Conservation (phyloP, 306 rosid genomes). For the Begonia fuchsioides region DNA sequence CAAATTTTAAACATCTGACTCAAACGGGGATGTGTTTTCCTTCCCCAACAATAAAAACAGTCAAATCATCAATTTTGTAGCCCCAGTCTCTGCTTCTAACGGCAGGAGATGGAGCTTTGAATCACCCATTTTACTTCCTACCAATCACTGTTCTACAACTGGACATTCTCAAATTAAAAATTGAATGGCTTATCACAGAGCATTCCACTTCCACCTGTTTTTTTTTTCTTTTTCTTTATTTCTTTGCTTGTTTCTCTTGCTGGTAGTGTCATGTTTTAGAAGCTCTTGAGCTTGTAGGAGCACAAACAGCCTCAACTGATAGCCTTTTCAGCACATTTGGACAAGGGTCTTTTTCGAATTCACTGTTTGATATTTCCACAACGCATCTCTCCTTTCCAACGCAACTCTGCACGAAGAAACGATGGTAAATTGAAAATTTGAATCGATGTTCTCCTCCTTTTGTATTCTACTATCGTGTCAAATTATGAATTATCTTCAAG, state of each 20-base stretch:
- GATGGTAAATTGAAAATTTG: slow-evolving; percentile 5
- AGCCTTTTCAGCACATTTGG: no score
- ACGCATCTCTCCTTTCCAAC: slow-evolving; percentile 62
- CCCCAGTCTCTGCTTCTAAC: no score
- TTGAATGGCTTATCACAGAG: slow-evolving; percentile 8
- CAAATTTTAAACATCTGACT: slow-evolving; percentile 50
- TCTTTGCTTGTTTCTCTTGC: slow-evolving; percentile 22
- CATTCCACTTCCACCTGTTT: slow-evolving; percentile 20
- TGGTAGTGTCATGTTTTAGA: slow-evolving; percentile 19
- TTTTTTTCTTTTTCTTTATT: slow-evolving; percentile 10
- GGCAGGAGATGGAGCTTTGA: no score
- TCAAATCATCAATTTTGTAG: background rate
- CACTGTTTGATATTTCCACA: slow-evolving; percentile 68
- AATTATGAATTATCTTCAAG: no score
- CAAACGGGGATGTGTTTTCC: slow-evolving; percentile 18
- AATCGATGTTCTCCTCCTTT: no score
- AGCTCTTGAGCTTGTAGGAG: slow-evolving; percentile 14
- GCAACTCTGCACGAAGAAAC: slow-evolving; percentile 49
- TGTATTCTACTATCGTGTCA: no score
- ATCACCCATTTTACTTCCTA: background rate
- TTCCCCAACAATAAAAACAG: slow-evolving; percentile 30
- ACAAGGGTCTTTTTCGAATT: slow-evolving; percentile 85
- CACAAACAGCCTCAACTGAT: no score
- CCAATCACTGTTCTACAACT: slow-evolving; percentile 17
- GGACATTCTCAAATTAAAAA: background rate